phyloP scores from a whole-genome alignment of 2,329 filamentous ascomycete genomes.

The Chrysoporthe cubensis region DNA sequence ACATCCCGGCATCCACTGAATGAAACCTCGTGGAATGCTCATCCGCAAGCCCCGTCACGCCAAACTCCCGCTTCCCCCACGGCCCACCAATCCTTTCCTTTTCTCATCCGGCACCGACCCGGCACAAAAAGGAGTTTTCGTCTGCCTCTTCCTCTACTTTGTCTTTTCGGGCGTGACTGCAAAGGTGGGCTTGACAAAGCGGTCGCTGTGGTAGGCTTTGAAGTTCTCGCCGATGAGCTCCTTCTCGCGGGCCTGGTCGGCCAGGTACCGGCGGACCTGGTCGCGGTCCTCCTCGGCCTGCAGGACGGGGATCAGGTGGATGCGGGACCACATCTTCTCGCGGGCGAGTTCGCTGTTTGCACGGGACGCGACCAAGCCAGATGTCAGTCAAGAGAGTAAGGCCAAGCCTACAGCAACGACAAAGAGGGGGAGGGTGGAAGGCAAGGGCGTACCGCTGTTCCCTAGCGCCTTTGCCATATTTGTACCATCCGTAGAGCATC shows the following conservation, averaged over 20 bases:
- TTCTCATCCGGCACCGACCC: neutral
- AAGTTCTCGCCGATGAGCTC: constrained; percentile 82
- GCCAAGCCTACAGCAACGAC: neutral
- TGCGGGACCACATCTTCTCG: constrained; percentile 98
- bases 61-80: too few relatives aligned
- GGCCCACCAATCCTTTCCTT: neutral
- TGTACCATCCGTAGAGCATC: constrained; percentile 91
- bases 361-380: neutral
- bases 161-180: constrained; percentile 68
- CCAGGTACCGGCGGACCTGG: constrained; percentile 82
- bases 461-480: constrained; percentile 77
- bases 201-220: constrained; percentile 85
- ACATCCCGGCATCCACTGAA: neutral
- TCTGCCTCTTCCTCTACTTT: constrained; percentile 45
- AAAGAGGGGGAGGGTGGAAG: neutral
- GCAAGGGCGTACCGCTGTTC: constrained; percentile 79
- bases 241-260: constrained; percentile 89
- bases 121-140: too few relatives aligned
- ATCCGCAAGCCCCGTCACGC: too few relatives aligned
- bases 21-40: too few relatives aligned
- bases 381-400: constrained; percentile 4
- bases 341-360: constrained; percentile 81
- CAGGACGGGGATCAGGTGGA: constrained; percentile 89
- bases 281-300: constrained; percentile 98
- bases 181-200: constrained; percentile 84